Conservation (phyloP, 768 basidiomycete species). For the Agrocybe pediades region DNA sequence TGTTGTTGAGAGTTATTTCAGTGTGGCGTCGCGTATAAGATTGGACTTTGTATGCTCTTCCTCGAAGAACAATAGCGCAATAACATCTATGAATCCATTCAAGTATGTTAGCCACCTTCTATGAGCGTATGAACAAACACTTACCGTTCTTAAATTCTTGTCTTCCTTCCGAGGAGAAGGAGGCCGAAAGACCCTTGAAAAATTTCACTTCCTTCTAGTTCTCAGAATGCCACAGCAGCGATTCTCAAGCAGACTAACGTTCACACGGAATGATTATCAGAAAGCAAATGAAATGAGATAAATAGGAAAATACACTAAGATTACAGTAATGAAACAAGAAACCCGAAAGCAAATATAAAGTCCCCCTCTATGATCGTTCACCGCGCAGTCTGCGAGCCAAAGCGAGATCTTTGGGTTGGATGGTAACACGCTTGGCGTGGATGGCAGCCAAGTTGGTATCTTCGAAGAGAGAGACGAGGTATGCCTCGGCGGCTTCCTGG, state of each 20-base stretch:
- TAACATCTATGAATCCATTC: no score
- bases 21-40: no score
- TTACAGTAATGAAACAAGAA: slow-evolving; percentile 13
- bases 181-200: no score
- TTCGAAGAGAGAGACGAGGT: slow-evolving; percentile 77
- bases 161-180: no score
- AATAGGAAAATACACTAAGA: slow-evolving; percentile 15
- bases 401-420: slow-evolving; percentile 86
- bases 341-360: slow-evolving; percentile 1
- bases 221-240: no score
- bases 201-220: no score
- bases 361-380: slow-evolving; percentile 58
- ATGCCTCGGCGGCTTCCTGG: slow-evolving; percentile 85
- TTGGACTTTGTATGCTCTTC: no score
- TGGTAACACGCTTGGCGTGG: slow-evolving; percentile 84
- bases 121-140: no score
- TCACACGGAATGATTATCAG: not conserved
- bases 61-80: no score
- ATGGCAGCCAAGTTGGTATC: slow-evolving; percentile 86
- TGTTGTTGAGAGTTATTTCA: no score
- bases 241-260: not conserved
- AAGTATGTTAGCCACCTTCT: no score
- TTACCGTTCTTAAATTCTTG: no score
- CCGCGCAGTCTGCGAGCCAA: slow-evolving; percentile 80
- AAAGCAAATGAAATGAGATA: slow-evolving; percentile 7